Evolutionary conservation across 2,329 filamentous ascomycete species (phyloP).

Genomic region (Xylariomycetidae sp.): DNA sequence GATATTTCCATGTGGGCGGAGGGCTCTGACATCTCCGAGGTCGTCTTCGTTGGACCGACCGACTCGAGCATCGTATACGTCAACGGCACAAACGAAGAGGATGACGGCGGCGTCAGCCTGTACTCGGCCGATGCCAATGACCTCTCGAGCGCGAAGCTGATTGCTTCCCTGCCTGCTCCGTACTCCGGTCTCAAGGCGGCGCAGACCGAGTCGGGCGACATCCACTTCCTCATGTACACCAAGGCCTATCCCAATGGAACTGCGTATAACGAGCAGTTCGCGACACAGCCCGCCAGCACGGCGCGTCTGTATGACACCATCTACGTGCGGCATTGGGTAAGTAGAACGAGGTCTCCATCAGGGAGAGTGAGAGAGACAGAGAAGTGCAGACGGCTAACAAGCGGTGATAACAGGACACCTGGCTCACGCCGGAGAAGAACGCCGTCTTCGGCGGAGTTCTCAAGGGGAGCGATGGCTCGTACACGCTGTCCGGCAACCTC

Average conservation of each 20-base stretch:
- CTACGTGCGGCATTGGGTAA: slow-evolving; percentile 52
- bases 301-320: slow-evolving; percentile 51
- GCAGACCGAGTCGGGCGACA: slow-evolving; percentile 24
- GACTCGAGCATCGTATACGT: slow-evolving; percentile 42
- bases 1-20: slow-evolving; percentile 46
- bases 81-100: slow-evolving; percentile 40
- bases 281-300: slow-evolving; percentile 38
- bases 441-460: slow-evolving; percentile 55
- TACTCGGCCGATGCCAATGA: slow-evolving; percentile 29
- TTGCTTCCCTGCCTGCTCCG: slow-evolving; percentile 31
- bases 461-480: slow-evolving; percentile 20
- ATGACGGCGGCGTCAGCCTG: slow-evolving; percentile 33
- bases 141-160: slow-evolving; percentile 23
- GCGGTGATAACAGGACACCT: slow-evolving; percentile 34
- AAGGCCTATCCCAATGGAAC: slow-evolving; percentile 52
- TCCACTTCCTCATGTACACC: slow-evolving; percentile 39
- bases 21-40: slow-evolving; percentile 48
- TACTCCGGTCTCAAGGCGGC: slow-evolving; percentile 32
- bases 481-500: slow-evolving; percentile 23
- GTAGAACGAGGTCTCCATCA: slow-evolving; percentile 1
- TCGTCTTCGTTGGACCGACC: slow-evolving; percentile 49
- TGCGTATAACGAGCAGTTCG: slow-evolving; percentile 47
- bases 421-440: slow-evolving; percentile 48
- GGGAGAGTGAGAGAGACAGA: not conserved
- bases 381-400: slow-evolving; percentile 7